phyloP scores from a whole-genome alignment of 257 asterid genomes.

The Fraxinus anomala region DNA sequence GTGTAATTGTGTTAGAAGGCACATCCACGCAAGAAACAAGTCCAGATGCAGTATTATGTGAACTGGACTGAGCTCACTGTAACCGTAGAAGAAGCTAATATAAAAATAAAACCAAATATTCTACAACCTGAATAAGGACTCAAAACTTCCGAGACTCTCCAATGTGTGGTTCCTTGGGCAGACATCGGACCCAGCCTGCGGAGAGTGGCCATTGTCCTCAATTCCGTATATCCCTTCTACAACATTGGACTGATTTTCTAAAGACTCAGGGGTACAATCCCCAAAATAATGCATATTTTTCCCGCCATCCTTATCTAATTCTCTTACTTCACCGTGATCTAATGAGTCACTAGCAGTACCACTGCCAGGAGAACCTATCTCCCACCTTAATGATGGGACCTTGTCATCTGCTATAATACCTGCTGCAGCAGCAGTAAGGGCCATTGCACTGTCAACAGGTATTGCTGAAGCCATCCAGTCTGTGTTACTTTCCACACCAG shows the following conservation, averaged over 20 bases:
- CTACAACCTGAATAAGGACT: slow-evolving; percentile 74
- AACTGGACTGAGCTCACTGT: slow-evolving; percentile 5
- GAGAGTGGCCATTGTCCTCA: slow-evolving; percentile 38
- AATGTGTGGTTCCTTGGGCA: slow-evolving; percentile 39
- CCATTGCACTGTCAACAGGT: slow-evolving; percentile 59
- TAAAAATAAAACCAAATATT: slow-evolving; percentile 27
- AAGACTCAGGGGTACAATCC: slow-evolving; percentile 48
- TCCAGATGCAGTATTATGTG: slow-evolving; percentile 17
- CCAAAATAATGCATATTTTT: slow-evolving; percentile 39
- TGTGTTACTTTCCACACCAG: slow-evolving; percentile 42
- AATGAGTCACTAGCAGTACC: slow-evolving; percentile 55
- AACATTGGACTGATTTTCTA: slow-evolving; percentile 44
- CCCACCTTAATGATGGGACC: slow-evolving; percentile 56
- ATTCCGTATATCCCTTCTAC: slow-evolving; percentile 27
- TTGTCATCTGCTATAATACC: slow-evolving; percentile 72
- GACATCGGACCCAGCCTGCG: slow-evolving; percentile 39
- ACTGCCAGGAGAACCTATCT: slow-evolving; percentile 54
- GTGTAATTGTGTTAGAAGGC: slow-evolving; percentile 12
- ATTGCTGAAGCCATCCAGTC: slow-evolving; percentile 77
- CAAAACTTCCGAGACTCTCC: slow-evolving; percentile 53
- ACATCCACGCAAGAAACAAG: slow-evolving; percentile 23
- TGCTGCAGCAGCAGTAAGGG: slow-evolving; percentile 82
- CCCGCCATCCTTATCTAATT: slow-evolving; percentile 48
- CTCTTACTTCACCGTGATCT: slow-evolving; percentile 50
- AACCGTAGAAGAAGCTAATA: slow-evolving; percentile 13